phyloP scores from a whole-genome alignment of 768 basidiomycete genomes.

The Rhodosporidiobolus odoratus region DNA sequence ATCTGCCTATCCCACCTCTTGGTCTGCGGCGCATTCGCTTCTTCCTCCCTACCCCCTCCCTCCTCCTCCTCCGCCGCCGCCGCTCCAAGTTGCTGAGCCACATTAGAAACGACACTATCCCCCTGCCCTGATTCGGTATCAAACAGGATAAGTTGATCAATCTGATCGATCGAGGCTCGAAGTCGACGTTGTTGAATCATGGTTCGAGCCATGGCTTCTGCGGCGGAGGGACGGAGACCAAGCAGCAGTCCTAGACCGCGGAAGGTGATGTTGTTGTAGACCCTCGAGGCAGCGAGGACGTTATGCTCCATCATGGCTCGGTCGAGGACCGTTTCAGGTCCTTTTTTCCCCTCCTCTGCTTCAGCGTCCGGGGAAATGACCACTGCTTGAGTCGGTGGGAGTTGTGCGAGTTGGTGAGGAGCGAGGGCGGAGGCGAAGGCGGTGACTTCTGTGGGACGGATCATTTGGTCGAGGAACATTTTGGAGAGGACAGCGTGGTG shows the following conservation, averaged over 20 bases:
- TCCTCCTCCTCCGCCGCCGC: constrained; percentile 41
- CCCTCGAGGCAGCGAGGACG: constrained; percentile 88
- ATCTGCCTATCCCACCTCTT: constrained; percentile 74
- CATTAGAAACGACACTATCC: constrained; percentile 59
- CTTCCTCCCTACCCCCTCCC: constrained; percentile 56
- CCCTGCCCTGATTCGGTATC: constrained; percentile 82
- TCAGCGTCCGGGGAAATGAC: constrained; percentile 57
- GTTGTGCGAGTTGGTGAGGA: constrained; percentile 89
- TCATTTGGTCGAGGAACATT: constrained; percentile 97
- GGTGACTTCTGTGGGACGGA: constrained; percentile 80
- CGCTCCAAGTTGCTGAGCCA: constrained; percentile 33
- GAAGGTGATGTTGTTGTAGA: constrained; percentile 97
- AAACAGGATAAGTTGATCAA: constrained; percentile 89
- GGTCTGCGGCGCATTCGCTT: constrained; percentile 76
- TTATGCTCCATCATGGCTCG: constrained; percentile 99
- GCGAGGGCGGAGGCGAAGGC: constrained; percentile 81
- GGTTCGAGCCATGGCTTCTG: constrained; percentile 93
- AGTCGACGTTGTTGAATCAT: constrained; percentile 98
- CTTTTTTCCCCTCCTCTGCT: constrained; percentile 56
- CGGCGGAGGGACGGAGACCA: constrained; percentile 82
- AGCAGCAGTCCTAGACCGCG: constrained; percentile 83
- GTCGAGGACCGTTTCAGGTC: constrained; percentile 91
- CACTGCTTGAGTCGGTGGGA: constrained; percentile 72
- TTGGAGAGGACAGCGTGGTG: constrained; percentile 88
- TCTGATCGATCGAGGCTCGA: constrained; percentile 83